A percentile compares a stretch with the other conserved stretches of the same genome.
Conservation (phyloP, 768 basidiomycete species). For the Pleurotus tuoliensis region DNA sequence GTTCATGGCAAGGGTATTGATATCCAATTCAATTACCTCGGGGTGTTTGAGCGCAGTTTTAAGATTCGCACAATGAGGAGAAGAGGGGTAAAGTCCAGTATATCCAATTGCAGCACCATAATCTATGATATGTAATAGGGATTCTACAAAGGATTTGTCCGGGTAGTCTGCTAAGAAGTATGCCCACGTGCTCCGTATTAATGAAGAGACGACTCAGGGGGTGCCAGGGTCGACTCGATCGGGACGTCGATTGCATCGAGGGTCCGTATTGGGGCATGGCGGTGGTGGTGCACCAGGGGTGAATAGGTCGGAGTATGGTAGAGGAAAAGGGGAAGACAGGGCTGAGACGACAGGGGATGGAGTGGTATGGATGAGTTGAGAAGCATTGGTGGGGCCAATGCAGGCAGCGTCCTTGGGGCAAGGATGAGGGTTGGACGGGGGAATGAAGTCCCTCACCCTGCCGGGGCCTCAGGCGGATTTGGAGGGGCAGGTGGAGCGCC, state of each 20-base stretch:
- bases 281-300: conserved; percentile 9
- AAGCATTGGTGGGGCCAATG: not conserved
- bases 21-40: too few species aligned
- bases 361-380: not conserved
- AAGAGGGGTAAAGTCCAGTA: not conserved
- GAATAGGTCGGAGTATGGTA: not conserved
- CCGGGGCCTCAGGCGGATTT: not conserved
- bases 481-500: not conserved
- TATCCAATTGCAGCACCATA: conserved; percentile 14
- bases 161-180: conserved; percentile 11
- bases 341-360: not conserved
- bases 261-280: conserved; percentile 12
- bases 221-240: conserved; percentile 6
- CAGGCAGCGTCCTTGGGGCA: not conserved
- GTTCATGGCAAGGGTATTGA: too few species aligned
- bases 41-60: conserved; percentile 17
- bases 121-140: conserved; percentile 15
- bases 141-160: conserved; percentile 7
- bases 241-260: conserved; percentile 9
- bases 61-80: not conserved
- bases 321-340: conserved; percentile 6
- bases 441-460: not conserved
- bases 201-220: not conserved
- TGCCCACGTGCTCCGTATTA: conserved; percentile 3
- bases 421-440: not conserved